Evolutionary conservation across 257 asterid species (phyloP).

Genomic region (Penstemon barbatus): DNA sequence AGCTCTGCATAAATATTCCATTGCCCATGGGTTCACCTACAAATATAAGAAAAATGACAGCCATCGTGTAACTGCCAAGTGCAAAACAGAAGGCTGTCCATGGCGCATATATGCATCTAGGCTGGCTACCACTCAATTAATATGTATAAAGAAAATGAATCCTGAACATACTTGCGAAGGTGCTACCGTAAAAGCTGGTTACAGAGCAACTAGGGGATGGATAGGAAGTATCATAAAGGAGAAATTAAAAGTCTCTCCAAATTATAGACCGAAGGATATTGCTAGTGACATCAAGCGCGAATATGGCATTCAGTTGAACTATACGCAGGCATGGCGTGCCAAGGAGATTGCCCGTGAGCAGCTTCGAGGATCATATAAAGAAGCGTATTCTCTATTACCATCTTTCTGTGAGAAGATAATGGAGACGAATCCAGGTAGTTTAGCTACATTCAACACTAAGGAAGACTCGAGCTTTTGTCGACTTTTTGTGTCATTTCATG

Average conservation of each 20-base stretch:
- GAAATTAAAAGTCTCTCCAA: conserved; percentile 81
- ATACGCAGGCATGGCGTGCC: conserved; percentile 98
- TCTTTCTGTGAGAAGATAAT: conserved; percentile 78
- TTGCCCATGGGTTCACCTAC: conserved; percentile 94
- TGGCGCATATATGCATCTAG: conserved; percentile 97
- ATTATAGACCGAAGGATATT: conserved; percentile 92
- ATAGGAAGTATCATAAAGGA: conserved; percentile 93
- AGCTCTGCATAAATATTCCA: conserved; percentile 91
- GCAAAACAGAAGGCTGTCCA: conserved; percentile 94
- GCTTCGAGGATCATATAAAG: conserved; percentile 95
- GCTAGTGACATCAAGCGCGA: conserved; percentile 94
- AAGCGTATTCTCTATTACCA: conserved; percentile 89
- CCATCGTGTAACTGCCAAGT: conserved; percentile 95
- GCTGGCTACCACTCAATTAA: conserved; percentile 85
- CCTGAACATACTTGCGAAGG: conserved; percentile 89
- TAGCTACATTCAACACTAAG: conserved; percentile 76
- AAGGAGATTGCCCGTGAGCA: conserved; percentile 98
- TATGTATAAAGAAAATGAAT: conserved; percentile 90
- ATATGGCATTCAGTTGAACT: conserved; percentile 95
- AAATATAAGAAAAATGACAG: conserved; percentile 95
- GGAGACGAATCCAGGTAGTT: conserved; percentile 95
- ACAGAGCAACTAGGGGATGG: conserved; percentile 97
- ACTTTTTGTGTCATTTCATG: conserved; percentile 83
- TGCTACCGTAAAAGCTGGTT: conserved; percentile 85
- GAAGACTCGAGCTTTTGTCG: conserved; percentile 91